Evolutionary conservation across 805 yeast genomes (phyloP), one percentile per base, ranked within the genome.

Genomic region (Metschnikowia colocasiae): DNA sequence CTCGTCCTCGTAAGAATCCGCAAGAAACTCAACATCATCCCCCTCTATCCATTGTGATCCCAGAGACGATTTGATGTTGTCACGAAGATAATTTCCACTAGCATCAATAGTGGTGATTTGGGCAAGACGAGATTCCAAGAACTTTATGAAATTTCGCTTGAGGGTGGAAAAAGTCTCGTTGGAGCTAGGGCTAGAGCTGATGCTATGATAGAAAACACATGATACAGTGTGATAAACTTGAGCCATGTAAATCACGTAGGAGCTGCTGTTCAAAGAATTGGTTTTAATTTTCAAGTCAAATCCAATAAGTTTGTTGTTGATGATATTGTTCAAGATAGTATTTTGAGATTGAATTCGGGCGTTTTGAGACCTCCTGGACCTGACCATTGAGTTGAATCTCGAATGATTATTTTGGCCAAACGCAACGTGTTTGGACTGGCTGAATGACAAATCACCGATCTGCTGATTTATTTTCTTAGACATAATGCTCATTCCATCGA

Each of bases 221-320:
- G 64, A 65, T 4, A 70, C 56, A 1, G 71, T 61, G 46, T 62
- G 63, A 52, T 59, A 69, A 18, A 71, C 55, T 42, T 68, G 67
- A 16, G 74, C 68, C 49, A 61, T 63, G 41, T 61, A 60, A 2
- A 69, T 56, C 34, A 60, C 61, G 20, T 49, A 45, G 2, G 69
- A 59, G 2, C 73, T 61, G 46, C 58, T 64, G 7, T 41, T 38
- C 36, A 59, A 47, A 6, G 49, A 29, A 8, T 48, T 30, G 2
- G 51, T 46, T 19, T 49, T 48, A 22, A 67, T 50, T 41, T 56
- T 60, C 50, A 68, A 53, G 47, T 69, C 70, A 44, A 68, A 64
- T 6, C 60, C 55, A 10, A 60, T 52, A 9, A 72, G 51, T 29
- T 56, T 54, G 32, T 63, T 68, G 46, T 62, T 60, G 23, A 71